Base-by-base conservation (phyloP, 2,329 filamentous ascomycete species). In the Alternaria angustiovoidea region DNA sequence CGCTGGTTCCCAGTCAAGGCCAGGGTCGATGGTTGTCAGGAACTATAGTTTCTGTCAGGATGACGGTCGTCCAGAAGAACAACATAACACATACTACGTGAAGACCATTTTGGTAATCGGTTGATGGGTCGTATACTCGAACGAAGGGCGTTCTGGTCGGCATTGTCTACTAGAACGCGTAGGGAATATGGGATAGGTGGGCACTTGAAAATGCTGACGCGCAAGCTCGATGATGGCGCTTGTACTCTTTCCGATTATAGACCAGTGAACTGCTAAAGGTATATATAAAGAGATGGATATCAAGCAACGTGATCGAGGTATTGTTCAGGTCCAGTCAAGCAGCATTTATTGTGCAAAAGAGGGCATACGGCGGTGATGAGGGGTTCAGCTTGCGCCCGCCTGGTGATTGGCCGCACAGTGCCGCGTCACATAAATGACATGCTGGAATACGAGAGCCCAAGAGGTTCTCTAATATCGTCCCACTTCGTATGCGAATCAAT, bases 1-100 rank as follows among this genome's bases (percentile, higher is more conserved):
- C 6, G 72, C 65, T 24, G 72, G 74, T 42, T 75, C 72, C 34
- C 58, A 68, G 52, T 69, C 54, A 32, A 76, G 53, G 20, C 51
- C 48, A 7, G 53, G 36, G 30, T 74, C 61, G 30, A 73, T 70
- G 4, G 74, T 77, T 7, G 48, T 53, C 32, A 64, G 62, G 63
- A 70, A 76, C 72, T 73, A n/a, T 26, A 12, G 11, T 5, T 41
- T 24, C 14, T 11, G 53, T 58, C 52, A 61, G 52, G 18, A 22
- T 51, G n/a, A 16, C 20, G 2, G n/a, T 20, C 12, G 18, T 2
- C 7, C 12, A 22, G 9, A 16, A 26, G 14, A n/a, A 11, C 39
- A 14, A 3, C 18, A 14, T 16, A 43, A 49, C 20, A 34, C 59
- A 24, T 63, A 69, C 69, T 8, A 70, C 65, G 30, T 69, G 53